Base-by-base conservation (phyloP, 371 early-diverging fungal species). In the Rhizomucor miehei region DNA sequence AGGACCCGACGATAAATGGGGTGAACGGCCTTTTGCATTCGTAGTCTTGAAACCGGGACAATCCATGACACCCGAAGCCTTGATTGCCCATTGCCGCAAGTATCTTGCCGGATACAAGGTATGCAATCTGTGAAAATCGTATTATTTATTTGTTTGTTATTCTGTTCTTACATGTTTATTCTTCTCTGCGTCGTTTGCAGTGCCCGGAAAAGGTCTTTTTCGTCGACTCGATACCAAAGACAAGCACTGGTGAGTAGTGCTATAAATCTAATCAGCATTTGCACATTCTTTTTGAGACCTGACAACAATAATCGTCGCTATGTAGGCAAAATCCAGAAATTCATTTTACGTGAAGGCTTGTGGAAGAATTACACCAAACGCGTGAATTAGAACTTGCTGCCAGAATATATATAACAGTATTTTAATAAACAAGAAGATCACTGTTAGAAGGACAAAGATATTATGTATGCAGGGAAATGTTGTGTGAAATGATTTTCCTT, bases 1-100 rank as follows among this genome's bases (percentile, higher is more conserved):
- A 12, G 65, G 71, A 0, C 87, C 89, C 1, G 80, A 84, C 55
- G 70, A 74, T 3, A 75, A 75, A 56, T 89, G 89, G 89, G 89
- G 89, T 13, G 89, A 89, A 58, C 74, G 82, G 6, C 89, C 89
- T 6, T 72, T 77, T 41, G 89, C 80, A 0, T 87, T 74, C 71
- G 69, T 89, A 9, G 73, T 82, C 0, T 48, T 85, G 12, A 85
- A 80, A 43, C 56, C 60, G 4, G 69, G 68, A 1, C 51, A 59
- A 38, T 24, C 43, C 2, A 55, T 82, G 35, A 50, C 62, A 17
- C 74, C 52, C 1, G 52, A 61, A 0, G 38, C 60, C 6, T 45
- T 85, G 19, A 69, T 82, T 39, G 59, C 63, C 0, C 76, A 73
- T 56, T 84, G 84, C 44, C 63, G 71, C 44, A 59, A 62, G 2